Conservation (phyloP, 257 asterid species). For the Buddleja alternifolia region DNA sequence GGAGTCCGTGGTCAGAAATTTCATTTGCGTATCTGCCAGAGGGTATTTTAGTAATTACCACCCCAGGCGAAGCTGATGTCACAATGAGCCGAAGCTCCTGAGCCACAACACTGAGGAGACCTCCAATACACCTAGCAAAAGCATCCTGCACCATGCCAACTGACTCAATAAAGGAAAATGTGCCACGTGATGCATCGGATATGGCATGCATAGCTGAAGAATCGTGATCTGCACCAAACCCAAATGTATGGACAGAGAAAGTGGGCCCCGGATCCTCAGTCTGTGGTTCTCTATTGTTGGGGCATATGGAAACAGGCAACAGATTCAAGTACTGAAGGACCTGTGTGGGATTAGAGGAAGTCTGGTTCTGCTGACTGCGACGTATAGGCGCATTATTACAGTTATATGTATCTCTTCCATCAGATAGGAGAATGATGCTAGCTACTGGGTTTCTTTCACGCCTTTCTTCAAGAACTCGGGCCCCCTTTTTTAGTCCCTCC, state of each 20-base stretch:
- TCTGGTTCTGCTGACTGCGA: conserved; percentile 16
- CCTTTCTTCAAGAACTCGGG: conserved; percentile 37
- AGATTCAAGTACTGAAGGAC: conserved; percentile 10
- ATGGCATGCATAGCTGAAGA: conserved; percentile 42
- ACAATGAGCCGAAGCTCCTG: conserved; percentile 38
- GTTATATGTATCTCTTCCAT: conserved; percentile 39
- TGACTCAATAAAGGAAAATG: conserved; percentile 46
- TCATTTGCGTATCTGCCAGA: conserved; percentile 30
- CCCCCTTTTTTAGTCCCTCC: conserved; percentile 33
- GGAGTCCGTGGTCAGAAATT: conserved; percentile 24
- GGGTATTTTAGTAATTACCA: conserved; percentile 26
- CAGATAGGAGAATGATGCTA: conserved; percentile 40
- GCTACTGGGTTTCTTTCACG: conserved; percentile 36
- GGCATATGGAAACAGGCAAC: conserved; percentile 30
- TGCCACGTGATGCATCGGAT: conserved; percentile 46
- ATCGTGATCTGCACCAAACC: conserved; percentile 47
- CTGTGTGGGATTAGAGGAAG: background rate
- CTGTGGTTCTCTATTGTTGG: background rate
- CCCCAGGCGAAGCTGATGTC: conserved; percentile 29
- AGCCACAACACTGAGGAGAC: conserved; percentile 46
- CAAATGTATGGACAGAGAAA: conserved; percentile 44
- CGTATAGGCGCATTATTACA: background rate
- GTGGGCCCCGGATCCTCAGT: background rate
- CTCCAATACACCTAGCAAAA: conserved; percentile 51
- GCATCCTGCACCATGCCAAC: conserved; percentile 40